Conservation (phyloP, 2,329 filamentous ascomycete species). For the Epichloe elymi region DNA sequence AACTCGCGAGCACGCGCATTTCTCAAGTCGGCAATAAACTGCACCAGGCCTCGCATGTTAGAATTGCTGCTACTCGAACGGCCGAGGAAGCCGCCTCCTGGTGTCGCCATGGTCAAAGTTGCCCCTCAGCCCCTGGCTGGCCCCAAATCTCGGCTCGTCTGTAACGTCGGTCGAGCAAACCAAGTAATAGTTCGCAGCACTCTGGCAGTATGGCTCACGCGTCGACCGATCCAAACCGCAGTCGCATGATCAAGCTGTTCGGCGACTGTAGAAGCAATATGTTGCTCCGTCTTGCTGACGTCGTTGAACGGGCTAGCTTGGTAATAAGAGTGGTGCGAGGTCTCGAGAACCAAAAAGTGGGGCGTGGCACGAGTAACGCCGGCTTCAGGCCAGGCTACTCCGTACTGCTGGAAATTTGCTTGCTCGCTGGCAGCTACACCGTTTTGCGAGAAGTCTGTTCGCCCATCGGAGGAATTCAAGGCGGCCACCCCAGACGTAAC, state of each 20-base stretch:
- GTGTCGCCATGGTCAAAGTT: slow-evolving; percentile 36
- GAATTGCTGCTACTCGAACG: slow-evolving; percentile 51
- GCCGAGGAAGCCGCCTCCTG: slow-evolving; percentile 49
- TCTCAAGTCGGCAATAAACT: slow-evolving; percentile 93
- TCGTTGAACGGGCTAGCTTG: neutral
- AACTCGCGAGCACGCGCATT: slow-evolving; percentile 91
- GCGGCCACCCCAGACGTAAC: too few species aligned
- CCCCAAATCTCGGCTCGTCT: neutral
- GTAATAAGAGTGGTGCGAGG: too few species aligned
- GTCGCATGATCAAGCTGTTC: neutral
- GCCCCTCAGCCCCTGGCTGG: slow-evolving; percentile 5
- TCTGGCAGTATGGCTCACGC: neutral
- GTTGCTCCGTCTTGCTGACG: neutral
- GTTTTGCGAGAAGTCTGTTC: too few species aligned
- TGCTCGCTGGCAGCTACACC: too few species aligned
- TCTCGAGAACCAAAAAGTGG: too few species aligned
- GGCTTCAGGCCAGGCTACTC: too few species aligned
- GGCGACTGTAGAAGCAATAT: neutral
- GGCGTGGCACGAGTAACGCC: too few species aligned
- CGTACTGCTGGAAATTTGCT: too few species aligned
- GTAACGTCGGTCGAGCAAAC: neutral
- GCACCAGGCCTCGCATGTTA: slow-evolving; percentile 75
- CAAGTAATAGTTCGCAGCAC: neutral
- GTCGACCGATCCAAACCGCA: neutral
- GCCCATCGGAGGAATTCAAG: too few species aligned